Evolutionary conservation across 192 early-diverging fungal genomes (phyloP), one percentile per base, ranked within the genome.

Genomic region (Backusella circina): DNA sequence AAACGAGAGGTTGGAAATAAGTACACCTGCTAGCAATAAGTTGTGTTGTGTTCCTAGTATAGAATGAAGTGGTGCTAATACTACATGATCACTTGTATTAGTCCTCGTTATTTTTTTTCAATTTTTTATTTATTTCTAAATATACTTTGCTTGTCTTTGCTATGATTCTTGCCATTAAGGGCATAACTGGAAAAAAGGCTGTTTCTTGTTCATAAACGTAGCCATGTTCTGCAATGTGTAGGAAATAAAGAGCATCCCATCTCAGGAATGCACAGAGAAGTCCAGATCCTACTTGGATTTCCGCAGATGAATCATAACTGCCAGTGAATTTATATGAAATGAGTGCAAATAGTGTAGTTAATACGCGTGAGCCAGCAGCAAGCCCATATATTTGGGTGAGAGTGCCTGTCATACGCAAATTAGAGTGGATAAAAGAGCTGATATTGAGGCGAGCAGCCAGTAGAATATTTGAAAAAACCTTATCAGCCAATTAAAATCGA

Each of bases 201-300:
- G 91, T 86, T 71, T 91, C 92, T 76, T 98, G 94, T 76, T 98
- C 97, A 80, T 90, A 95, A 1, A 88, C 77, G 75, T 98, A 98
- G 3, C 92, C 92, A 28, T 86, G 68, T 72, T 90, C 87, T 1
- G 95, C 89, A 67, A 96, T 92, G 50, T 91, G 85, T 28, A 91
- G 70, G 85, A 96, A 96, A 80, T 97, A 96, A 72, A 96, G 87
- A 0, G 94, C 88, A 77, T 98, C 97, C 97, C 97, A 98, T 6
- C 94, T 85, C 7, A 96, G 80, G 77, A 94, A 91, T 3, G 89
- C 86, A 65, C 32, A 70, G 31, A 80, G 75, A 33, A 30, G 7
- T 21, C 18, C 28, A 10, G 73, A 31, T 23, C 37, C 37, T 1
- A 67, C 7, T 31, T 66, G 61, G 12, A 66, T 74, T 39, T 74